Evolutionary conservation across 1,284 basidiomycete genomes (phyloP).

Genomic region (Ganoderma lucidum): DNA sequence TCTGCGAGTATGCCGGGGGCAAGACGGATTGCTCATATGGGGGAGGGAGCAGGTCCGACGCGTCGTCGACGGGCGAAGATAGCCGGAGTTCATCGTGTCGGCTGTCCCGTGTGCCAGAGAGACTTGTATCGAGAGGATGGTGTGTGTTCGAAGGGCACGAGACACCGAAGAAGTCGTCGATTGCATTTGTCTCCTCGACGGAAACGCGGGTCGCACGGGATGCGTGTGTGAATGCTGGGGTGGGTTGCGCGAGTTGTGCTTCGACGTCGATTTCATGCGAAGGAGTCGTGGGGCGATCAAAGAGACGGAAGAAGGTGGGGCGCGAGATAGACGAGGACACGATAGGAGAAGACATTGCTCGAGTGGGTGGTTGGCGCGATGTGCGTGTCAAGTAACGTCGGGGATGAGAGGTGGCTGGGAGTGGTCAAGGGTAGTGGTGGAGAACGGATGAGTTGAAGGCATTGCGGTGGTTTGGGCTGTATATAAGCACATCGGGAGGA

Average conservation of each 20-base stretch:
- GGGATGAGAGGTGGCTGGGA: neutral
- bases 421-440: neutral
- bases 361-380: neutral
- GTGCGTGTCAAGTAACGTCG: slow-evolving; percentile 14
- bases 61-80: slow-evolving; percentile 18
- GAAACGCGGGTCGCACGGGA: slow-evolving; percentile 22
- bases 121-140: slow-evolving; percentile 22
- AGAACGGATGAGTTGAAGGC: slow-evolving; percentile 18
- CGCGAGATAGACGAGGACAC: slow-evolving; percentile 20
- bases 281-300: slow-evolving; percentile 26
- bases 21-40: slow-evolving; percentile 36
- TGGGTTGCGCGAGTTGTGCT: slow-evolving; percentile 16
- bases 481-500: slow-evolving; percentile 17
- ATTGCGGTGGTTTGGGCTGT: slow-evolving; percentile 9
- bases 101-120: slow-evolving; percentile 38
- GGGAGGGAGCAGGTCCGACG: slow-evolving; percentile 32
- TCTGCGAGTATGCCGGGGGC: slow-evolving; percentile 37
- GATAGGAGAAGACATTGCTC: slow-evolving; percentile 21
- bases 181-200: slow-evolving; percentile 30
- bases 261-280: slow-evolving; percentile 21
- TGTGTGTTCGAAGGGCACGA: slow-evolving; percentile 23
- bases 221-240: slow-evolving; percentile 19
- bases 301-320: slow-evolving; percentile 30
- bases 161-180: slow-evolving; percentile 44
- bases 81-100: slow-evolving; percentile 36